A percentile compares a stretch with the other conserved stretches of the same genome.
phyloP scores from a whole-genome alignment of 2,329 filamentous ascomycete species.

The Phaeosphaeriaceae sp. region DNA sequence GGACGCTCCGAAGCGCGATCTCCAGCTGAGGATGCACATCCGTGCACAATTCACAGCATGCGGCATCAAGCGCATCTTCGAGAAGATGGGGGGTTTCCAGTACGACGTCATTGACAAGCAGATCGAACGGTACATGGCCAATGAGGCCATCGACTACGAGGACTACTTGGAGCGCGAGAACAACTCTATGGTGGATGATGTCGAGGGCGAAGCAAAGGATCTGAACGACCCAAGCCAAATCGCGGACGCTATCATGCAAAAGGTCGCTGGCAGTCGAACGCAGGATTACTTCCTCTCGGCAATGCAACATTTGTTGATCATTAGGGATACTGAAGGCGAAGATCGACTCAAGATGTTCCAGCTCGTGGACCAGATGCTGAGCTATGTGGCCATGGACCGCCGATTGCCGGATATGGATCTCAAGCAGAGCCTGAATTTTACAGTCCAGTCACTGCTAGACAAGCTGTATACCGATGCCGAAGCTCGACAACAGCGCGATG shows the following conservation, averaged over 20 bases:
- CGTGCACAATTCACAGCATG: conserved; percentile 95
- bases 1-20: conserved; percentile 85
- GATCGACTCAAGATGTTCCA: conserved; percentile 96
- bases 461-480: conserved; percentile 97
- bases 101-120: conserved; percentile 99
- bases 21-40: conserved; percentile 92
- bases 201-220: conserved; percentile 87
- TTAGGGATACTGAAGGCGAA: conserved; percentile 89
- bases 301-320: conserved; percentile 91
- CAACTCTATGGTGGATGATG: conserved; percentile 85
- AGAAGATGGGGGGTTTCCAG: conserved; percentile 97
- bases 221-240: conserved; percentile 93
- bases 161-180: conserved; percentile 92
- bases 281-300: conserved; percentile 97
- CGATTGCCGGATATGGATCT: conserved; percentile 95
- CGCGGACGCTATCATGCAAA: conserved; percentile 88
- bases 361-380: conserved; percentile 97
- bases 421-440: conserved; percentile 97
- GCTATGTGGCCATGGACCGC: conserved; percentile 98
- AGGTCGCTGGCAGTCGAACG: conserved; percentile 80
- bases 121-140: conserved; percentile 88
- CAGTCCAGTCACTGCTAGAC: conserved; percentile 92
- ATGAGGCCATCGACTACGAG: conserved; percentile 98
- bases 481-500: conserved; percentile 88
- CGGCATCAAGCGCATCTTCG: conserved; percentile 91